Evolutionary conservation across 495 filamentous ascomycete species (phyloP).

Genomic region (Penicillium arizonense): DNA sequence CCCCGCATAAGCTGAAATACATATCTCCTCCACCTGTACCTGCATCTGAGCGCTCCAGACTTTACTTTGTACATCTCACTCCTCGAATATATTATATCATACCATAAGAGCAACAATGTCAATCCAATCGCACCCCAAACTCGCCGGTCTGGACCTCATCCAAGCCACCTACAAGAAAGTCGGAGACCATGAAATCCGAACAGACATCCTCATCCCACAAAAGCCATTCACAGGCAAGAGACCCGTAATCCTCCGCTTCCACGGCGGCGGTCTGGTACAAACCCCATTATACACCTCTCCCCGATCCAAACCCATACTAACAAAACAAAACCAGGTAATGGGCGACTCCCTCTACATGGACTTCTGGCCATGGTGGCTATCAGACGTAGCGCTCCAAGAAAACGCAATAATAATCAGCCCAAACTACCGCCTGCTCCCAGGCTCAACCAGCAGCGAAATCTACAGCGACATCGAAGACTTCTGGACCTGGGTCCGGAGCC

Average conservation of each 20-base stretch:
- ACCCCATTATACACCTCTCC: neutral
- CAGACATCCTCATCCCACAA: constrained; percentile 33
- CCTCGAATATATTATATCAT: neutral
- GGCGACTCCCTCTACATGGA: constrained; percentile 30
- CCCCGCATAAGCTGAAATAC: too few species aligned
- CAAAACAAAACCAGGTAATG: constrained; percentile 16
- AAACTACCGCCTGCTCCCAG: constrained; percentile 54
- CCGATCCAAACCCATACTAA: neutral
- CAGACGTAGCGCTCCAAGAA: constrained; percentile 28
- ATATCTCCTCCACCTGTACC: too few species aligned
- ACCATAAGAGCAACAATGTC: neutral
- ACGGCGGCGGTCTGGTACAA: constrained; percentile 36
- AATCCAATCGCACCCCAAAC: constrained; percentile 13
- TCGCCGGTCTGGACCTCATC: constrained; percentile 28
- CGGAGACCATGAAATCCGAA: constrained; percentile 29
- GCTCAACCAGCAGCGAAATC: constrained; percentile 45
- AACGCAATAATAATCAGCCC: constrained; percentile 41
- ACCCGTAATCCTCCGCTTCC: constrained; percentile 31
- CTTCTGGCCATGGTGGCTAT: constrained; percentile 32
- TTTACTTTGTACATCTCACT: neutral
- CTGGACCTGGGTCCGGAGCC: constrained; percentile 46
- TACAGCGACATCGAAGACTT: constrained; percentile 49
- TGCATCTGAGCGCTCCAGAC: too few species aligned
- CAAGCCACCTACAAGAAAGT: constrained; percentile 33
- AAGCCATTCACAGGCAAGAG: constrained; percentile 14